Conservation (phyloP, 495 filamentous ascomycete species). For the Schizothecium vesticola region DNA sequence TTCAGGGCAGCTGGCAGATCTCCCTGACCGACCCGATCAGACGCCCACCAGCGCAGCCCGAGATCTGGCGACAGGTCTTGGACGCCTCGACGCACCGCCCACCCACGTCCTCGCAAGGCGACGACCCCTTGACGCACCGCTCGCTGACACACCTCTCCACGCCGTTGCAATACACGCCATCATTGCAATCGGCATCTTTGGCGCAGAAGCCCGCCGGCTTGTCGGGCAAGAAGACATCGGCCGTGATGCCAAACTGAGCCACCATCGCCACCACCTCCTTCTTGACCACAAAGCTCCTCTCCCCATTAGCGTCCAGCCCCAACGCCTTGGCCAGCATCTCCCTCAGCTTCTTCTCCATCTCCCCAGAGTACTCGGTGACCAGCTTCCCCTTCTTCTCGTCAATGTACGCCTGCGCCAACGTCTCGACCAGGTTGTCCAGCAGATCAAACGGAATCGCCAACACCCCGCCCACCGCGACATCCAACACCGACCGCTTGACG, state of each 20-base stretch:
- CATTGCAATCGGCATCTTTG: constrained; percentile 10
- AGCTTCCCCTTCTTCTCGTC: constrained; percentile 13
- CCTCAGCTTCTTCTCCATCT: constrained; percentile 13
- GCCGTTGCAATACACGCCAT: constrained; percentile 12
- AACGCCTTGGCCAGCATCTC: constrained; percentile 3
- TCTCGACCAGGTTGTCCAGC: constrained; percentile 13
- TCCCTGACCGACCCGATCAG: neutral
- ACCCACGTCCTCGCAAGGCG: neutral
- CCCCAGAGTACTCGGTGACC: constrained; percentile 6
- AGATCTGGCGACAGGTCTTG: constrained; percentile 1
- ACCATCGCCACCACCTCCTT: constrained; percentile 14
- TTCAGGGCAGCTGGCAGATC: neutral
- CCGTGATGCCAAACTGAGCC: constrained; percentile 1
- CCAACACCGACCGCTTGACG: constrained; percentile 9
- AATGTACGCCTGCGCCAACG: constrained; percentile 7
- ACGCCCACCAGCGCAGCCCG: neutral
- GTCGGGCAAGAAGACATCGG: constrained; percentile 12
- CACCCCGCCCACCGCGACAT: constrained; percentile 10
- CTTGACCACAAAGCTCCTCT: constrained; percentile 13
- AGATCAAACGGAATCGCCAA: constrained; percentile 12
- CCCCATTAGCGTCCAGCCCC: constrained; percentile 13
- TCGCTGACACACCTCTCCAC: constrained; percentile 16
- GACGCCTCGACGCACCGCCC: constrained; percentile 7
- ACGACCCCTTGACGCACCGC: constrained; percentile 1
- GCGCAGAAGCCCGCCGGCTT: constrained; percentile 14